Percentiles rank a stretch among this genome's conserved stretches.
Conservation (phyloP, 1,284 basidiomycete species). For the Flammula alnicola region DNA sequence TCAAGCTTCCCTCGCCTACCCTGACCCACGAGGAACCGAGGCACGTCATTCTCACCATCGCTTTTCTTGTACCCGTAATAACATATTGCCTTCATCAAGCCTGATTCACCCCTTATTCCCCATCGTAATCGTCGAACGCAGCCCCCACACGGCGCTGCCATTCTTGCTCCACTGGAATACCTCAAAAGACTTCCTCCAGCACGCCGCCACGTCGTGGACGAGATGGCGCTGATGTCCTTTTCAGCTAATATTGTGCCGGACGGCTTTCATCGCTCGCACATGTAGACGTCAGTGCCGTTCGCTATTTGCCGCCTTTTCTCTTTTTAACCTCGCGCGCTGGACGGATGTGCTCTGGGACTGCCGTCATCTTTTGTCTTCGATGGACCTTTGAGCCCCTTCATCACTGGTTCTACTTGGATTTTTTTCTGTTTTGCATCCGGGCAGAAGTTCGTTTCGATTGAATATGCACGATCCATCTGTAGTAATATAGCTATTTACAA, state of each 20-base stretch:
- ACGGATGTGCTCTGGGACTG: not conserved
- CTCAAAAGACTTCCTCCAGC: conserved; percentile 54
- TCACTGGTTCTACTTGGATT: not conserved
- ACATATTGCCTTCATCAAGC: not conserved
- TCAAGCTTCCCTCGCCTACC: not conserved
- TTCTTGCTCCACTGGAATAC: conserved; percentile 53
- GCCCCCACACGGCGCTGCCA: conserved; percentile 4
- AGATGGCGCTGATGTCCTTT: conserved; percentile 62
- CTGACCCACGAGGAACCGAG: not conserved
- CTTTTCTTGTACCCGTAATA: no score
- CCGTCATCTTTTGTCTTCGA: not conserved
- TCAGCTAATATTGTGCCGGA: conserved; percentile 17
- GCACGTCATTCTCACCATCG: no score
- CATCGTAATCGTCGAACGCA: not conserved
- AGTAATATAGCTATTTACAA: not conserved
- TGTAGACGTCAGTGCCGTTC: not conserved
- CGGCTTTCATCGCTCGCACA: conserved; percentile 6
- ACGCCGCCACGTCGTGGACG: conserved; percentile 53
- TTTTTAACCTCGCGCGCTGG: not conserved
- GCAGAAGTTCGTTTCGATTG: not conserved
- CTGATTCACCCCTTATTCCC: not conserved
- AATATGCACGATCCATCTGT: not conserved
- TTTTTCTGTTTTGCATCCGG: not conserved
- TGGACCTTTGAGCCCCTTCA: not conserved
- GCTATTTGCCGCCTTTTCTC: not conserved